A percentile compares a stretch with the other conserved stretches of the same genome.
Conservation (phyloP, 1,284 basidiomycete species). For the Gastroboletus turbinatus region DNA sequence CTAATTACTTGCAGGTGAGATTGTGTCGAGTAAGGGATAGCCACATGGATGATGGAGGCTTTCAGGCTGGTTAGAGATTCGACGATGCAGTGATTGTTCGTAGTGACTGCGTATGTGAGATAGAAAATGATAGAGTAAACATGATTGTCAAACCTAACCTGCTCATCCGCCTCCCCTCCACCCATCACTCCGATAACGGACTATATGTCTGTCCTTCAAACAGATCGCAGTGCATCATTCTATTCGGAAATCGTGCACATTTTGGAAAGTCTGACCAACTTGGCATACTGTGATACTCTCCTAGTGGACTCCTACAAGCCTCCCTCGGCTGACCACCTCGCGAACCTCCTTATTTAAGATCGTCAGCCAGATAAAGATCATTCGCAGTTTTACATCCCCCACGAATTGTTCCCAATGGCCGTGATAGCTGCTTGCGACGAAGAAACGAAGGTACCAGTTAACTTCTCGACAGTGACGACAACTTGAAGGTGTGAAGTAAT, state of each 20-base stretch:
- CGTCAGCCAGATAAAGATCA: not conserved
- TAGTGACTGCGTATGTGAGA: not conserved
- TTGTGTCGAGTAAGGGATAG: no score
- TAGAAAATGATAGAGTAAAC: not conserved
- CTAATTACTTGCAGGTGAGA: no score
- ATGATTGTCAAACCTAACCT: not conserved
- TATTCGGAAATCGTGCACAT: conserved; percentile 1
- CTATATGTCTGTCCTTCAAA: not conserved
- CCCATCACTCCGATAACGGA: not conserved
- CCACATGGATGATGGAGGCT: no score
- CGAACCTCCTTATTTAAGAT: not conserved
- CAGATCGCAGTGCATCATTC: not conserved
- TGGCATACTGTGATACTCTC: not conserved
- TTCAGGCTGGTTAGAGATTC: no score
- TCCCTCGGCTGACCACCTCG: not conserved
- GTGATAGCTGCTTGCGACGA: not conserved
- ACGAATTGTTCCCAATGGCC: not conserved
- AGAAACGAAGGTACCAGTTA: not conserved
- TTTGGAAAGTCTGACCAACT: not conserved
- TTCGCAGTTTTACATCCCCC: not conserved
- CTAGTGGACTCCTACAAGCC: no score
- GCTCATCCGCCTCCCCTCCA: not conserved
- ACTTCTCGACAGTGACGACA: not conserved
- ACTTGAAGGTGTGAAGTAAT: conserved; percentile 5
- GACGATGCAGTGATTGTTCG: not conserved